Evolutionary conservation across 2,329 filamentous ascomycete species (phyloP).

Genomic region (Paracoccidioides lutzii): DNA sequence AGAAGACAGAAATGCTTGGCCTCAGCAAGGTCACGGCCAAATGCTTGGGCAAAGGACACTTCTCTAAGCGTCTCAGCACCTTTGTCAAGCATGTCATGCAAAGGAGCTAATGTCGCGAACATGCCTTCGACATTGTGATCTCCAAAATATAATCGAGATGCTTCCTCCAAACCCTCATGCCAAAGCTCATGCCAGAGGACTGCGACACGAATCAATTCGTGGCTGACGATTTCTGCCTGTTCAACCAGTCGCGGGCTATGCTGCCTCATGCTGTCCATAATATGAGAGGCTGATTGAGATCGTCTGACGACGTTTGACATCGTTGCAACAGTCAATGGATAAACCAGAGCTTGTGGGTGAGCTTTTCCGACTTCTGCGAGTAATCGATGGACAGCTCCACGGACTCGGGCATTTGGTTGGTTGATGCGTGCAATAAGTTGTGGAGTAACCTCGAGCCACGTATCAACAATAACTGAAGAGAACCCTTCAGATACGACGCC

Average conservation of each 20-base stretch:
- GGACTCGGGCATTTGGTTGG: slow-evolving; percentile 78
- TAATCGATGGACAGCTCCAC: slow-evolving; percentile 81
- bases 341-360: slow-evolving; percentile 92
- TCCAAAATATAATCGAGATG: slow-evolving; percentile 89
- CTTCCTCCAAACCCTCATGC: slow-evolving; percentile 96
- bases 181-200: slow-evolving; percentile 98
- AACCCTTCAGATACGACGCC: slow-evolving; percentile 81
- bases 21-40: slow-evolving; percentile 87
- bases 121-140: slow-evolving; percentile 97
- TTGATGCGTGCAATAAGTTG: slow-evolving; percentile 97
- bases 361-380: slow-evolving; percentile 84
- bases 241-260: slow-evolving; percentile 88
- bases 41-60: slow-evolving; percentile 94
- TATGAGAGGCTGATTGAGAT: slow-evolving; percentile 74
- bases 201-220: slow-evolving; percentile 91
- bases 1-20: slow-evolving; percentile 92
- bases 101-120: slow-evolving; percentile 77
- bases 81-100: slow-evolving; percentile 81
- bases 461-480: slow-evolving; percentile 83
- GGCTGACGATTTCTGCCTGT: slow-evolving; percentile 87
- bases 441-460: slow-evolving; percentile 96
- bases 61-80: slow-evolving; percentile 89
- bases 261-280: slow-evolving; percentile 96
- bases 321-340: slow-evolving; percentile 93
- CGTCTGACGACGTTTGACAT: slow-evolving; percentile 81